Percentiles rank a stretch among this genome's conserved stretches.
Evolutionary conservation across 1,284 basidiomycete genomes (phyloP).

Genomic region (Microbotryum silenes-acaulis): DNA sequence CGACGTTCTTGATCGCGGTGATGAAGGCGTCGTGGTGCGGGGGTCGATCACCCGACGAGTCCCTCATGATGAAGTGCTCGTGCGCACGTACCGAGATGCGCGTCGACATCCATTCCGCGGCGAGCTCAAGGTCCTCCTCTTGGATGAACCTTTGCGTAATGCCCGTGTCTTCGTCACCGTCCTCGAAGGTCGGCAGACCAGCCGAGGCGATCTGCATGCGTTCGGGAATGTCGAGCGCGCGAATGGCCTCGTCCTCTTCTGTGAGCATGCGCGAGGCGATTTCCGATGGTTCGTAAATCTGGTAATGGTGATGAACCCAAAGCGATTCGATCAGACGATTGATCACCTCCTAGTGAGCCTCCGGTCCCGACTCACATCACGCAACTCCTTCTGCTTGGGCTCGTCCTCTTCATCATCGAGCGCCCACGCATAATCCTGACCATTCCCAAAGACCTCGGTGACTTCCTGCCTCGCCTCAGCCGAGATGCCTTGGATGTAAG

Average conservation of each 20-base stretch:
- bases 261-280: constrained; percentile 85
- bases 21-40: constrained; percentile 63
- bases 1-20: constrained; percentile 66
- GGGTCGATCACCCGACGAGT: constrained; percentile 49
- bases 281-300: constrained; percentile 98
- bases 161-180: constrained; percentile 23
- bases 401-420: constrained; percentile 70
- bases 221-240: constrained; percentile 84
- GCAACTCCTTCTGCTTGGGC: constrained; percentile 61
- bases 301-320: constrained; percentile 8
- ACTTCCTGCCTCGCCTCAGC: constrained; percentile 91
- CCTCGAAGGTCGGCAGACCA: constrained; percentile 55
- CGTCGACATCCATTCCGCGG: constrained; percentile 80
- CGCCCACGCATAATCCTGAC: constrained; percentile 94
- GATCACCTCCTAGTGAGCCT: not conserved
- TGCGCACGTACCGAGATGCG: constrained; percentile 72
- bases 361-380: constrained; percentile 54
- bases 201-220: constrained; percentile 92
- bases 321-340: not conserved
- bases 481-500: constrained; percentile 32
- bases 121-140: constrained; percentile 60
- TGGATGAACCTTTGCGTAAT: constrained; percentile 44
- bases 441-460: constrained; percentile 93
- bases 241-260: constrained; percentile 88
- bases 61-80: constrained; percentile 51